phyloP scores from a whole-genome alignment of 148 eudicot genomes.

The Rhododendron molle region DNA sequence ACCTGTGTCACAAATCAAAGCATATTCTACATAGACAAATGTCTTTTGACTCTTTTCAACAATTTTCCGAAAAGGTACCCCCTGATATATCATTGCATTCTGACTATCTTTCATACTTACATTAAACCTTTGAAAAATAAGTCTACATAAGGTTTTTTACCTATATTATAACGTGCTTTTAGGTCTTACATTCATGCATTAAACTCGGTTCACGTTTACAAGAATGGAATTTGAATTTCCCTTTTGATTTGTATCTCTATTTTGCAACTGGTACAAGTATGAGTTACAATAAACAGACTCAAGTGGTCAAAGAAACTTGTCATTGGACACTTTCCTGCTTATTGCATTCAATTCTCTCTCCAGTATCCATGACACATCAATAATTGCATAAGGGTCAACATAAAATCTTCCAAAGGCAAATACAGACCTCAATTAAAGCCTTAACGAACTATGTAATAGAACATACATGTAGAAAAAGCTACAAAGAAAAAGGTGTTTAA shows the following conservation, averaged over 20 bases:
- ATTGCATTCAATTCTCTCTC: constrained; percentile 6
- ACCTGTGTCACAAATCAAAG: not conserved
- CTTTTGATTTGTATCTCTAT: not conserved
- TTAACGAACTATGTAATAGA: not conserved
- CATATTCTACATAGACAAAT: not conserved
- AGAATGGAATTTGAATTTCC: not conserved
- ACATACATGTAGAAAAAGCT: not conserved
- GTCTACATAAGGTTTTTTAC: not conserved
- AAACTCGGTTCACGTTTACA: not conserved
- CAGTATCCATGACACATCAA: not conserved
- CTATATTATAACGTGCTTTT: not conserved
- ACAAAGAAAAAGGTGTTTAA: not conserved
- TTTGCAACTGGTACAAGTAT: not conserved
- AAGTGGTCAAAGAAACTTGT: not conserved
- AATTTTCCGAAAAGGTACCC: not conserved
- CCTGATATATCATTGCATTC: not conserved
- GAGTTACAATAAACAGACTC: not conserved
- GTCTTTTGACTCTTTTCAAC: not conserved
- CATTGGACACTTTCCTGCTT: not conserved
- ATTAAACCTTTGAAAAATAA: not conserved
- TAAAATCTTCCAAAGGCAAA: not conserved
- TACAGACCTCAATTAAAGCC: not conserved
- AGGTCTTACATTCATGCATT: not conserved
- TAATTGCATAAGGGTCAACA: not conserved
- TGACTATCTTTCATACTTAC: not conserved